A percentile compares a stretch with the other conserved stretches of the same genome.
Conservation (phyloP, 2,329 filamentous ascomycete genomes). For the Dothideomycetidae sp. region DNA sequence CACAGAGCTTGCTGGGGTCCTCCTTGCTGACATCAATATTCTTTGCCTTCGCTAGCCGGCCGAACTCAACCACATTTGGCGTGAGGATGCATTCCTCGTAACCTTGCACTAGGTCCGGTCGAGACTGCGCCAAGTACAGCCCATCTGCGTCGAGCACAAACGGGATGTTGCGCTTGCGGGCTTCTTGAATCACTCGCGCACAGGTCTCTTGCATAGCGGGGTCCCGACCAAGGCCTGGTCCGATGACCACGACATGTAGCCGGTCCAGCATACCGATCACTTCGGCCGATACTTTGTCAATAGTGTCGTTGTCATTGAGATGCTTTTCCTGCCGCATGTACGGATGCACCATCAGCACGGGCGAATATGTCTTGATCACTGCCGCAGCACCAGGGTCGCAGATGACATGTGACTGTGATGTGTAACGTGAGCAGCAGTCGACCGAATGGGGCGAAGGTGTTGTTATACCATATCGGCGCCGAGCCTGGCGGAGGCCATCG, state of each 20-base stretch:
- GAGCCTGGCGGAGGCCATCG: conserved; percentile 83
- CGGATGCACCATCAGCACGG: conserved; percentile 96
- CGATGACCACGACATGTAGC: conserved; percentile 83
- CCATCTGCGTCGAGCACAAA: conserved; percentile 90
- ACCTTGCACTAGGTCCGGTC: conserved; percentile 63
- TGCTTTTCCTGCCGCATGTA: conserved; percentile 69
- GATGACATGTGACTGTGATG: conserved; percentile 68
- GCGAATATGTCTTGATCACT: conserved; percentile 95
- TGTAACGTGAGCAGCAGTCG: not conserved
- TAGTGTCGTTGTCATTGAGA: conserved; percentile 38
- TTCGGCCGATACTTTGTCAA: conserved; percentile 48
- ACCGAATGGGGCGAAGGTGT: conserved; percentile 15
- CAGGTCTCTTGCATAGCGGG: conserved; percentile 79
- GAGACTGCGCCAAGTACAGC: conserved; percentile 58
- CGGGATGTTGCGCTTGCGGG: conserved; percentile 55
- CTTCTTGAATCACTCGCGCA: conserved; percentile 62
- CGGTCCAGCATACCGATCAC: conserved; percentile 72
- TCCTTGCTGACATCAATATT: conserved; percentile 45
- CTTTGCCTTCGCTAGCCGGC: conserved; percentile 60
- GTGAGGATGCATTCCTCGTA: conserved; percentile 79
- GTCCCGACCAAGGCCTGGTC: conserved; percentile 83
- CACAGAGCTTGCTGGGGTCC: conserved; percentile 44
- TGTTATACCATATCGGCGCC: conserved; percentile 86
- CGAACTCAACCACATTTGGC: conserved; percentile 90
- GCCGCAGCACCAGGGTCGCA: conserved; percentile 72